These are phyloP conservation scores for Hypoxylon fuscum DNA, from an alignment of 495 filamentous ascomycete genomes.

Conservation along the genomic window DNA sequence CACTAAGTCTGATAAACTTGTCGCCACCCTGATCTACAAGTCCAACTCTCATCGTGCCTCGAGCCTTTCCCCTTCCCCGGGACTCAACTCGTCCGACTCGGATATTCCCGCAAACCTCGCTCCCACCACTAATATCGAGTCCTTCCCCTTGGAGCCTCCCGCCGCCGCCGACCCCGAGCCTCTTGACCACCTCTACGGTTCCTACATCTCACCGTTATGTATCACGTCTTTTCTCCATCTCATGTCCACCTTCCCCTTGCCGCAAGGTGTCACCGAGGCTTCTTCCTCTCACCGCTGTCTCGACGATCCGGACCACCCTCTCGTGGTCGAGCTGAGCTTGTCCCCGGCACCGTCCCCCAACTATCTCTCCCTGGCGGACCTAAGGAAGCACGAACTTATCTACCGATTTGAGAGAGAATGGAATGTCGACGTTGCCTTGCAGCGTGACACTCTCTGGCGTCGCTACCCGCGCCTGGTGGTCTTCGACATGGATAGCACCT, in stretches of 20 bases:
- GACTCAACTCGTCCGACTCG: conserved; percentile 46
- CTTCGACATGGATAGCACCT: conserved; percentile 98
- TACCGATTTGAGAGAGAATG: conserved; percentile 85
- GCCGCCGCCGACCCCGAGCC: conserved; percentile 65
- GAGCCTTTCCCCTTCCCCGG: conserved; percentile 46
- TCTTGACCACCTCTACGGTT: conserved; percentile 79
- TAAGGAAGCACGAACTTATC: conserved; percentile 81
- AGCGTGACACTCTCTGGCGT: conserved; percentile 74
- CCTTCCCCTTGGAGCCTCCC: conserved; percentile 76
- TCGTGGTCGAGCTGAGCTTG: conserved; percentile 75
- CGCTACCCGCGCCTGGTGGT: conserved; percentile 82
- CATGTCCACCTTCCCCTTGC: conserved; percentile 72
- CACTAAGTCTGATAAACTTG: conserved; percentile 53
- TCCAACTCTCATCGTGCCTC: conserved; percentile 48
- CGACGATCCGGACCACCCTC: conserved; percentile 66
- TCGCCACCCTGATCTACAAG: conserved; percentile 78
- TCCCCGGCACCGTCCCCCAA: conserved; percentile 71
- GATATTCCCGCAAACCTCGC: conserved; percentile 64
- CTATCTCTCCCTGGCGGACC: conserved; percentile 72
- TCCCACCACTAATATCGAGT: conserved; percentile 71
- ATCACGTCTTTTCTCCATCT: conserved; percentile 83
- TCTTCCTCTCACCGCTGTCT: conserved; percentile 77
- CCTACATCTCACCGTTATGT: conserved; percentile 79
- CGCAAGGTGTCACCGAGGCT: conserved; percentile 62
- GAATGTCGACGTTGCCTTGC: conserved; percentile 84